Evolutionary conservation across 1,139 yeast species (phyloP).

Genomic region (Suhomyces yuchorum): DNA sequence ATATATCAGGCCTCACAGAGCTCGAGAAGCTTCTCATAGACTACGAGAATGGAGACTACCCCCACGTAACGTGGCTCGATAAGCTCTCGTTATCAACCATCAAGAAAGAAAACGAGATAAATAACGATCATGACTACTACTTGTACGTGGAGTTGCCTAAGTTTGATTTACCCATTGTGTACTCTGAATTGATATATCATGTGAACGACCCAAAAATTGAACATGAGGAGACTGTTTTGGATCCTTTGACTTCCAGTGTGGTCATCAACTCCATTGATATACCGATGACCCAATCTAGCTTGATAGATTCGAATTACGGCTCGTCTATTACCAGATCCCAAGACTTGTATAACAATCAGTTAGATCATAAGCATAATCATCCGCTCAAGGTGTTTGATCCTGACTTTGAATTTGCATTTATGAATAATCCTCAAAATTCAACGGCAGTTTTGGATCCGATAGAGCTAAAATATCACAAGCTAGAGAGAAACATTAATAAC

Average conservation of each 20-base stretch:
- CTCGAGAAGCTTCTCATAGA: conserved; percentile 59
- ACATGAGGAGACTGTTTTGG: conserved; percentile 15
- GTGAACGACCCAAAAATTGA: conserved; percentile 15
- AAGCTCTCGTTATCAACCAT: conserved; percentile 61
- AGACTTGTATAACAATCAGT: conserved; percentile 3
- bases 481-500: conserved; percentile 78
- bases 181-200: conserved; percentile 53
- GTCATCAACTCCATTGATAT: conserved; percentile 42
- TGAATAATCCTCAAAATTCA: conserved; percentile 9
- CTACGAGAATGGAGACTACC: conserved; percentile 69
- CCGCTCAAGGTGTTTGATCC: conserved; percentile 40
- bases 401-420: conserved; percentile 30
- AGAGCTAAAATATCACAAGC: conserved; percentile 79
- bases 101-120: conserved; percentile 21
- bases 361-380: not conserved
- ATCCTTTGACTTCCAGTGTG: conserved; percentile 23
- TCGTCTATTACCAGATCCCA: conserved; percentile 3
- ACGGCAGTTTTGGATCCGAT: conserved; percentile 72
- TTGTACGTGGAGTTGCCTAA: conserved; percentile 71
- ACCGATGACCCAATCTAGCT: conserved; percentile 20
- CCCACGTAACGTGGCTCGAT: conserved; percentile 75
- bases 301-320: conserved; percentile 5
- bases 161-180: conserved; percentile 82
- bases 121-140: conserved; percentile 36
- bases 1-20: conserved; percentile 27